Base-by-base conservation (phyloP, 805 yeast species). In the Suhomyces canberraensis region DNA sequence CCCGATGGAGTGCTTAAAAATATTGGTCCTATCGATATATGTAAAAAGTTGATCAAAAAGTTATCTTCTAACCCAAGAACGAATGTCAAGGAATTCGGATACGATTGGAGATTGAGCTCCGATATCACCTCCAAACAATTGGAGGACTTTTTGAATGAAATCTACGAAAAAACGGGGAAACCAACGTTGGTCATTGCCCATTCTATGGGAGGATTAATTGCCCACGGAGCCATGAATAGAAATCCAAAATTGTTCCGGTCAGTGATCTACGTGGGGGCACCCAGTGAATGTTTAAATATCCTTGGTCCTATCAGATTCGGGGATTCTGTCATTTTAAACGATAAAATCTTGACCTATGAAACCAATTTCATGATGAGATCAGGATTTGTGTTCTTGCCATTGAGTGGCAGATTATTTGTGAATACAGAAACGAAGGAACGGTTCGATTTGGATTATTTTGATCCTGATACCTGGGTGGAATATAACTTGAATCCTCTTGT, bases 171-270 rank as follows among this genome's bases (percentile, higher is more conserved):
- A 17, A 75, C 74, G 0, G 78, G 77, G 13, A 73, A 74, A 42
- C 88, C 85, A 9, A 73, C 81, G 0, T 61, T 82, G 17, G 78
- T 90, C 1, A 77, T 90, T 35, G 93, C 93, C 0, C 97, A 90
- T 57, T 88, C 96, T 0, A 89, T 90, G 96, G 97, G 97, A 36
- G 97, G 97, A 0, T 54, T 90, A 22, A 73, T 90, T 5, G 79
- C 95, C 0, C 96, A 88, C 53, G 81, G 83, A 38, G 87, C 84
- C 0, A 65, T 90, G 70, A 84, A 82, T 36, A 64, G 65, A 35
- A 73, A 78, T 40, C 89, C 95, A 0, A 61, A 73, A 11, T 57
- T 88, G 29, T 74, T 90, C 50, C 69, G 90, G 42, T 91, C 93
- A 1, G 47, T 90, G 1, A 59, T 90, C 2, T 90, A 88, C 51